phyloP scores from a whole-genome alignment of 257 asterid genomes.

The Fraxinus pennsylvanica region DNA sequence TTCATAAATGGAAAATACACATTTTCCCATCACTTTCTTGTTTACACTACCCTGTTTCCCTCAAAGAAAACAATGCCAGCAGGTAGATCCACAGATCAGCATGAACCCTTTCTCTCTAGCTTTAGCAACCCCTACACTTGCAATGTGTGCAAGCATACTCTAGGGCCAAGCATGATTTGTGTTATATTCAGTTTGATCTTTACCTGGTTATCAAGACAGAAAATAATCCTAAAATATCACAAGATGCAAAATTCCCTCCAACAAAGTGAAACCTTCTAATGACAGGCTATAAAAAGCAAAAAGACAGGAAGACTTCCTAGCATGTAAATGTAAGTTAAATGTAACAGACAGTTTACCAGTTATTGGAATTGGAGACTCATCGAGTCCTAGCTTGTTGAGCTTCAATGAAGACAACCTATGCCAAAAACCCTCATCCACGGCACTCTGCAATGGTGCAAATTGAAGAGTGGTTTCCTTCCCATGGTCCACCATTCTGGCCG shows the following conservation, averaged over 20 bases:
- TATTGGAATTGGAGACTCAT: slow-evolving; percentile 83
- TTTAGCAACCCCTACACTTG: background rate
- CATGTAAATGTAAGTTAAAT: background rate
- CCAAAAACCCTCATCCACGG: slow-evolving; percentile 93
- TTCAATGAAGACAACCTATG: slow-evolving; percentile 81
- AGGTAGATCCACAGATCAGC: background rate
- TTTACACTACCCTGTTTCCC: background rate
- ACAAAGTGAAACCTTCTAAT: background rate
- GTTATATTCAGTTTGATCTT: background rate
- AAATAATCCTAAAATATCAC: background rate
- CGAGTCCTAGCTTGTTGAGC: slow-evolving; percentile 90
- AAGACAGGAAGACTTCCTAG: background rate
- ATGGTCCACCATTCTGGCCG: slow-evolving; percentile 34
- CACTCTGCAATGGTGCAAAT: slow-evolving; percentile 76
- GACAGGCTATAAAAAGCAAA: background rate
- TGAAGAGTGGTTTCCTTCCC: slow-evolving; percentile 48
- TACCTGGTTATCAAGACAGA: background rate
- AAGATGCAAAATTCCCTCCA: background rate
- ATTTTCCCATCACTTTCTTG: background rate
- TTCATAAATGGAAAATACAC: background rate
- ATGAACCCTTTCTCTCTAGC: background rate
- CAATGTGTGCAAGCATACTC: background rate
- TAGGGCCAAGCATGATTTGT: background rate
- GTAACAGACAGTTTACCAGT: slow-evolving; percentile 51
- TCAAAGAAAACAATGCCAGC: background rate